A percentile compares a stretch with the other conserved stretches of the same genome.
Conservation (phyloP, 75 land plant genomes). For the Pinus tabuliformis region DNA sequence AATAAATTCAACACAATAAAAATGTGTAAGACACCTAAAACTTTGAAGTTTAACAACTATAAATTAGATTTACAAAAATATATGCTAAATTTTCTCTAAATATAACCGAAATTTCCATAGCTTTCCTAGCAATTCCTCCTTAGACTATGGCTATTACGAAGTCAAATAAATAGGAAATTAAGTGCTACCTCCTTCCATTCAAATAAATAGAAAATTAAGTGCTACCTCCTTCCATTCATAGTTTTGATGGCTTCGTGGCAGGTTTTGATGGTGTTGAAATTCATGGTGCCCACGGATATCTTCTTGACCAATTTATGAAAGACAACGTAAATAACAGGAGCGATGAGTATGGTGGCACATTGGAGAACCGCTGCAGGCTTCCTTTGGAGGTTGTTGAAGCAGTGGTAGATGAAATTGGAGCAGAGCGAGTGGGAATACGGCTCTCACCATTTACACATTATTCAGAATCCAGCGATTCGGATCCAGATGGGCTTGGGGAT, state of each 20-base stretch:
- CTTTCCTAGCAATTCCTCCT: too few species aligned
- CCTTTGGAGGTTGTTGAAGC: slow-evolving; percentile 39
- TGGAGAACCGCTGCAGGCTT: slow-evolving; percentile 44
- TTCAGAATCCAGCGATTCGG: slow-evolving; percentile 28
- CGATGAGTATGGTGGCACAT: slow-evolving; percentile 38
- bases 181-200: too few species aligned
- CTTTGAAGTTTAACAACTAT: too few species aligned
- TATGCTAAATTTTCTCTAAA: too few species aligned
- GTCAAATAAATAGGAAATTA: too few species aligned
- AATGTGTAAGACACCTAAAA: too few species aligned
- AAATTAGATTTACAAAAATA: too few species aligned
- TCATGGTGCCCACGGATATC: slow-evolving; percentile 36
- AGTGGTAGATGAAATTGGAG: slow-evolving; percentile 38
- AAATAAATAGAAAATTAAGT: too few species aligned
- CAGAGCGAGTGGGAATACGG: slow-evolving; percentile 39
- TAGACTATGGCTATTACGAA: too few species aligned
- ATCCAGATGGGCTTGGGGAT: slow-evolving; percentile 38
- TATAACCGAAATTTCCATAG: too few species aligned
- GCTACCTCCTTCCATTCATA: too few species aligned
- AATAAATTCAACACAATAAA: too few species aligned
- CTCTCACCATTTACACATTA: slow-evolving; percentile 36
- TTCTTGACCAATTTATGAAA: slow-evolving; percentile 41
- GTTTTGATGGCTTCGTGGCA: not conserved
- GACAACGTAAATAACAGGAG: slow-evolving; percentile 33
- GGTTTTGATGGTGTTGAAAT: slow-evolving; percentile 57